Evolutionary conservation across 1,139 yeast genomes (phyloP).

Genomic region (Tardiomyces blankii): DNA sequence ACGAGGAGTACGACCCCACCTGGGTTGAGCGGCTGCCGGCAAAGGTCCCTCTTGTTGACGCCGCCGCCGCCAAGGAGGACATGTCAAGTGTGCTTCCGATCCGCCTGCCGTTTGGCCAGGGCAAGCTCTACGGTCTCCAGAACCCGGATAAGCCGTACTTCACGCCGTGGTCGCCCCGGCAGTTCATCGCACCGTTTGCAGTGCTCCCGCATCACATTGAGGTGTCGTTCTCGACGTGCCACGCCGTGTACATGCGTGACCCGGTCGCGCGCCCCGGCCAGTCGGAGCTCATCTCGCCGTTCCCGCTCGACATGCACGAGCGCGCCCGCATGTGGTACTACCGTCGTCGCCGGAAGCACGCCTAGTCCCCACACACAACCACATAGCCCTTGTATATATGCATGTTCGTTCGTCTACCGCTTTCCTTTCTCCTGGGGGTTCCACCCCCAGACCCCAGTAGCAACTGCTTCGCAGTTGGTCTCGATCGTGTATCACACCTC

Average conservation of each 20-base stretch:
- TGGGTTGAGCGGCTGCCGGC: slow-evolving; percentile 46
- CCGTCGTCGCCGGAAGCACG: slow-evolving; percentile 29
- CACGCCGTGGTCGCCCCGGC: slow-evolving; percentile 96
- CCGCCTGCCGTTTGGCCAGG: slow-evolving; percentile 29
- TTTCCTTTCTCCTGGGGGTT: no score
- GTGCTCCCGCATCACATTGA: slow-evolving; percentile 87
- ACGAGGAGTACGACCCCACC: slow-evolving; percentile 38
- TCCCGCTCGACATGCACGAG: slow-evolving; percentile 73
- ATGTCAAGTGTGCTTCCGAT: slow-evolving; percentile 27
- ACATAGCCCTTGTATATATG: slow-evolving; percentile 1
- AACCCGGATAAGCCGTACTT: slow-evolving; percentile 73
- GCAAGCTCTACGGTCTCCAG: slow-evolving; percentile 64
- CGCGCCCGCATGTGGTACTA: slow-evolving; percentile 93
- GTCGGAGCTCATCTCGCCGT: slow-evolving; percentile 91
- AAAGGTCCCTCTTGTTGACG: slow-evolving; percentile 38
- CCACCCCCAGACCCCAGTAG: no score
- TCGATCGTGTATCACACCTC: no score
- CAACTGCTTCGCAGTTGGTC: no score
- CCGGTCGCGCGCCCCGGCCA: slow-evolving; percentile 97
- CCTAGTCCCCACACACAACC: slow-evolving; percentile 1
- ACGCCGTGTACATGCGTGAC: slow-evolving; percentile 88
- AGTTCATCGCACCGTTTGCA: slow-evolving; percentile 86
- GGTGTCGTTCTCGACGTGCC: slow-evolving; percentile 81
- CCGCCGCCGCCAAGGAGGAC: slow-evolving; percentile 46
- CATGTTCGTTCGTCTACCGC: background rate